phyloP scores from a whole-genome alignment of 768 basidiomycete genomes.

The Lactifluus echinatus region DNA sequence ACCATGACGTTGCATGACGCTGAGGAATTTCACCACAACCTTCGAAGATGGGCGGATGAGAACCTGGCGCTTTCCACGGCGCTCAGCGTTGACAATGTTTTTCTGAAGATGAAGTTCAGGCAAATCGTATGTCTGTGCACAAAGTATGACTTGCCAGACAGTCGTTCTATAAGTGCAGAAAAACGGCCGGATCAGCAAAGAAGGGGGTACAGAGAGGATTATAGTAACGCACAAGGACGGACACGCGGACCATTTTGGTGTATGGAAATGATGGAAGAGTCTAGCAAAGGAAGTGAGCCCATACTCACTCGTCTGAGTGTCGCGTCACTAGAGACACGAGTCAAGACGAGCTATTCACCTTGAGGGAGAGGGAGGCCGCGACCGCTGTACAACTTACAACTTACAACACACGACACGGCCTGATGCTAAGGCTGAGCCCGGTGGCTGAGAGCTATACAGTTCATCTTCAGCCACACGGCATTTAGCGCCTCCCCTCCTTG shows the following conservation, averaged over 20 bases:
- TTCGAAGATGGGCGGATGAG: slow-evolving; percentile 96
- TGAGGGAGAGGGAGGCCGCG: slow-evolving; percentile 23
- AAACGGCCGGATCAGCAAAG: not conserved
- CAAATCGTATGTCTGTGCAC: not conserved
- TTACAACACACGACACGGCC: not conserved
- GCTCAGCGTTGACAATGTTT: slow-evolving; percentile 99
- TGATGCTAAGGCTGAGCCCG: not conserved
- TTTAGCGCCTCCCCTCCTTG: slow-evolving; percentile 22
- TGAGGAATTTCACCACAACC: slow-evolving; percentile 95
- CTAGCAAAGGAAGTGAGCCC: slow-evolving; percentile 26
- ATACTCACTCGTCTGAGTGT: slow-evolving; percentile 69
- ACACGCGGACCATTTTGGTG: slow-evolving; percentile 75
- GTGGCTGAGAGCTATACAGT: slow-evolving; percentile 30
- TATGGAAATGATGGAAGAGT: slow-evolving; percentile 16
- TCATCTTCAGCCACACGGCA: slow-evolving; percentile 28
- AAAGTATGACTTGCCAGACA: slow-evolving; percentile 35
- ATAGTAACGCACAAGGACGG: slow-evolving; percentile 51
- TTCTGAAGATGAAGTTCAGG: slow-evolving; percentile 42
- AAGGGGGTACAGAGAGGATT: not conserved
- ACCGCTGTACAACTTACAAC: not conserved
- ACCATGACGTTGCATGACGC: slow-evolving; percentile 99
- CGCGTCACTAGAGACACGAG: slow-evolving; percentile 70
- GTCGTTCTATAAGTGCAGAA: slow-evolving; percentile 42
- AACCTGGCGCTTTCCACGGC: slow-evolving; percentile 98
- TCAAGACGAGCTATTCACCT: slow-evolving; percentile 57